Percentiles rank a stretch among this genome's conserved stretches.
Evolutionary conservation across 2,329 filamentous ascomycete genomes (phyloP).

Genomic region (Diaporthe nobilis): DNA sequence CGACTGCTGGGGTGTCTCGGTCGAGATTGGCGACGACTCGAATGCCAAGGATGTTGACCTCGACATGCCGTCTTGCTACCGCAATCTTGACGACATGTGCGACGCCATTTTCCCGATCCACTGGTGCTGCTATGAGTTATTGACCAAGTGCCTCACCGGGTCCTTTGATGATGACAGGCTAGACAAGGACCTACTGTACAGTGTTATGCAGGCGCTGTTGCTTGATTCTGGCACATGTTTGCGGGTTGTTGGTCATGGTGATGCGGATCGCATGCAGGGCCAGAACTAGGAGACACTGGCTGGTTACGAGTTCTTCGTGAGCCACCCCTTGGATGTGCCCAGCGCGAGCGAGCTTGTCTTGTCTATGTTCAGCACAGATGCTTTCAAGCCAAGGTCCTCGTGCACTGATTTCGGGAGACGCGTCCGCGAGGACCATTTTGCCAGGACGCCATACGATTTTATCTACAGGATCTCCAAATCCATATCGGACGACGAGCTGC

Average conservation of each 20-base stretch:
- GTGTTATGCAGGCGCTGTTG: slow-evolving; percentile 9
- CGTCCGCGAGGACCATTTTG: slow-evolving; percentile 15
- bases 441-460: slow-evolving; percentile 12
- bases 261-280: neutral
- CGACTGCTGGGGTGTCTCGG: neutral
- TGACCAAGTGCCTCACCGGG: neutral
- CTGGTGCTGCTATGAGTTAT: slow-evolving; percentile 29
- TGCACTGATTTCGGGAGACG: neutral
- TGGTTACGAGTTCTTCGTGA: slow-evolving; percentile 27
- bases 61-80: neutral
- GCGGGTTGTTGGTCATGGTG: neutral
- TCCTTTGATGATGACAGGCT: slow-evolving; percentile 1
- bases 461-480: neutral
- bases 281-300: neutral
- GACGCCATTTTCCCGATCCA: slow-evolving; percentile 32
- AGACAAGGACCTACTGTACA: slow-evolving; percentile 32
- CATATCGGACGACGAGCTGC: neutral
- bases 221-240: neutral
- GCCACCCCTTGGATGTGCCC: neutral
- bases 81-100: neutral
- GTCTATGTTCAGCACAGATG: neutral
- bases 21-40: slow-evolving; percentile 12
- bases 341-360: neutral
- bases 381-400: neutral
- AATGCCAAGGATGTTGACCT: neutral